Conservation (phyloP, 352 stramenopile species). For the Globisporangium cylindrosporum region DNA sequence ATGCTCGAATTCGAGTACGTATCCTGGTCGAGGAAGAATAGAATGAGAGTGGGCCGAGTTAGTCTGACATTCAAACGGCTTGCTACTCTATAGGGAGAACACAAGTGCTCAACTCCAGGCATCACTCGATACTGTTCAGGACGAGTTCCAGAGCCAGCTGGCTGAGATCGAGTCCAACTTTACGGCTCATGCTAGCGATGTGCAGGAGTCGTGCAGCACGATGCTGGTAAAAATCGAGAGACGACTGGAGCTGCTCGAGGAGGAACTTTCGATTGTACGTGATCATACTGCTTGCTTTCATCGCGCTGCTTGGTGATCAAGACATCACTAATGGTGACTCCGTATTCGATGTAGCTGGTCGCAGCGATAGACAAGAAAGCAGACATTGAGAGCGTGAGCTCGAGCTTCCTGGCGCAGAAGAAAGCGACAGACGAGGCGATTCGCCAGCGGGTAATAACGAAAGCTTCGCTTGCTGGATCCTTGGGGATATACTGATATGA, state of each 20-base stretch:
- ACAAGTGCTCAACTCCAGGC: not conserved
- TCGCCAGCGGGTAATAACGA: conserved; percentile 30
- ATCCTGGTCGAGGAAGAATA: not conserved
- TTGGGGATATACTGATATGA: no score
- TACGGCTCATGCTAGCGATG: not conserved
- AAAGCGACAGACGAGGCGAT: conserved; percentile 38
- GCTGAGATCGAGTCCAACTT: conserved; percentile 4
- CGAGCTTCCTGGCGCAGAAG: conserved; percentile 21
- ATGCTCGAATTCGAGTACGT: conserved; percentile 16
- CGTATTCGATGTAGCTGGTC: conserved; percentile 22
- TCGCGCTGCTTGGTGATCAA: not conserved
- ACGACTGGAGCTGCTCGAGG: conserved; percentile 46
- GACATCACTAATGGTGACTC: not conserved
- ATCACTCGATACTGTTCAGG: not conserved
- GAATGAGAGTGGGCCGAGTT: not conserved
- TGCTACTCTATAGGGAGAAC: not conserved
- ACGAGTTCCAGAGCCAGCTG: conserved; percentile 17
- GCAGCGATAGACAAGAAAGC: conserved; percentile 44
- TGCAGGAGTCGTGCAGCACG: conserved; percentile 14
- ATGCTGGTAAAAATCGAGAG: conserved; percentile 27
- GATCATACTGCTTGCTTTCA: not conserved
- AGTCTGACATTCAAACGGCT: not conserved
- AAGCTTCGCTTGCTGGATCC: no score
- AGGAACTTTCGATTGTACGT: conserved; percentile 49
- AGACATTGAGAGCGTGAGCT: conserved; percentile 30